These are phyloP conservation scores for Lithocarpus polystachyus DNA, from an alignment of 306 rosid genomes.

Conservation along the genomic window DNA sequence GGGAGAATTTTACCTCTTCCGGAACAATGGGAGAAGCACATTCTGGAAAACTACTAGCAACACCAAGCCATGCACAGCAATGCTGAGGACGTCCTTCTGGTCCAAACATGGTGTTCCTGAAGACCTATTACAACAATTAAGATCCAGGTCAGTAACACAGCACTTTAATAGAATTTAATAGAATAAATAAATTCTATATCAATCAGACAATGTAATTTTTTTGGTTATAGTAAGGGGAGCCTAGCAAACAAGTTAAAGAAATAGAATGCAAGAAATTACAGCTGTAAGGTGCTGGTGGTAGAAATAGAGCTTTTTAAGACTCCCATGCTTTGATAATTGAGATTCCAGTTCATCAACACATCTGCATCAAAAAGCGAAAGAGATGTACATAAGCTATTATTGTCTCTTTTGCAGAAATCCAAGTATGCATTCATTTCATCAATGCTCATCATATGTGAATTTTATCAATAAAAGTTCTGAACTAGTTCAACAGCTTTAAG, in stretches of 20 bases:
- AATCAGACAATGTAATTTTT: conserved; percentile 12
- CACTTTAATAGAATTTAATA: conserved; percentile 25
- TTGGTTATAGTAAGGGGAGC: conserved; percentile 9
- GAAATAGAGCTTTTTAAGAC: conserved; percentile 88
- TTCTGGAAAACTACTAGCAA: conserved; percentile 98
- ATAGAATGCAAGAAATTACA: conserved; percentile 46
- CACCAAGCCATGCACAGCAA: conserved; percentile 99
- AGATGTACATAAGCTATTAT: conserved; percentile 4
- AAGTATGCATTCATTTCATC: neutral
- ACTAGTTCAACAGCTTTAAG: neutral
- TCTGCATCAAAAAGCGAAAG: conserved; percentile 45
- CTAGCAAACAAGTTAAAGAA: conserved; percentile 9
- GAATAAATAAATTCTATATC: neutral
- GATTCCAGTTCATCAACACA: conserved; percentile 94
- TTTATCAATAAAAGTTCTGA: neutral
- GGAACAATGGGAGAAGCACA: conserved; percentile 89
- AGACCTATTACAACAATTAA: conserved; percentile 55
- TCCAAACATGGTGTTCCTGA: conserved; percentile 99
- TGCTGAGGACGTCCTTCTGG: conserved; percentile 99
- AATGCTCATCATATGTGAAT: too few species aligned
- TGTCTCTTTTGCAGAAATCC: conserved; percentile 1
- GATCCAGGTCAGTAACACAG: conserved; percentile 6
- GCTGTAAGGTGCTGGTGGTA: conserved; percentile 95
- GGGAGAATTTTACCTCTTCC: conserved; percentile 68
- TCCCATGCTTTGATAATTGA: conserved; percentile 86